These are phyloP conservation scores for Phialocephala subalpina DNA, from an alignment of 2,329 filamentous ascomycete species.

Conservation along the genomic window DNA sequence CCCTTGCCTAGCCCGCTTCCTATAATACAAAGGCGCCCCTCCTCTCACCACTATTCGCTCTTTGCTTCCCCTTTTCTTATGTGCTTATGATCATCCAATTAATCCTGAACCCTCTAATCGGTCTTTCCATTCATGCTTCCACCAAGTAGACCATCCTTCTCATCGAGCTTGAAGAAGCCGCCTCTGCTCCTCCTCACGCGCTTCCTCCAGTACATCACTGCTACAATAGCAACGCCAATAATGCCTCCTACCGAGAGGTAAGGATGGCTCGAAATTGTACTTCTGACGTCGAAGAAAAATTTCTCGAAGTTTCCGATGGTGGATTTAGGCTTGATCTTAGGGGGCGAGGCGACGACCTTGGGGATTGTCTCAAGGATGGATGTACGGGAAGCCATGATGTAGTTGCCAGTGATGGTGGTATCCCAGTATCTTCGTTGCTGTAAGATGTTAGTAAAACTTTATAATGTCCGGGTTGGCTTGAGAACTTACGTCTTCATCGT, in stretches of 20 bases:
- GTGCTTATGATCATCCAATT: background rate
- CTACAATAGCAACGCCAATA: constrained; percentile 61
- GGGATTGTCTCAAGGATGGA: constrained; percentile 52
- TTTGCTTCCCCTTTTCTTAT: background rate
- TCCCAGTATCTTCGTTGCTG: constrained; percentile 97
- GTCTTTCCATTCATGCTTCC: constrained; percentile 61
- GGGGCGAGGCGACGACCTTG: constrained; percentile 56
- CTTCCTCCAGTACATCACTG: constrained; percentile 61
- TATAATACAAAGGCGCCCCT: constrained; percentile 10
- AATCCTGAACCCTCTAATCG: constrained; percentile 46
- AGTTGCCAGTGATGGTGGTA: constrained; percentile 84
- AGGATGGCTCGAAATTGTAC: constrained; percentile 65
- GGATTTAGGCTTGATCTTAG: constrained; percentile 78
- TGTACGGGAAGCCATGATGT: constrained; percentile 82
- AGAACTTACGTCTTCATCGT: constrained; percentile 89
- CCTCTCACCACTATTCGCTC: background rate
- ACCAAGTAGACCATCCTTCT: constrained; percentile 71
- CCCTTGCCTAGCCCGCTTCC: constrained; percentile 3
- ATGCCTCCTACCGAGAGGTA: constrained; percentile 65
- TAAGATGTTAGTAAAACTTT: constrained; percentile 46
- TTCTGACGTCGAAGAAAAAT: constrained; percentile 72
- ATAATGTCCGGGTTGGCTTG: constrained; percentile 5
- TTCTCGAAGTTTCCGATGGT: constrained; percentile 78
- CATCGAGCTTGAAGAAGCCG: constrained; percentile 69
- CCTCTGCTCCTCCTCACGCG: constrained; percentile 61